Base-by-base conservation (phyloP, 177 flowering plant species). In the Vitis hybrid region DNA sequence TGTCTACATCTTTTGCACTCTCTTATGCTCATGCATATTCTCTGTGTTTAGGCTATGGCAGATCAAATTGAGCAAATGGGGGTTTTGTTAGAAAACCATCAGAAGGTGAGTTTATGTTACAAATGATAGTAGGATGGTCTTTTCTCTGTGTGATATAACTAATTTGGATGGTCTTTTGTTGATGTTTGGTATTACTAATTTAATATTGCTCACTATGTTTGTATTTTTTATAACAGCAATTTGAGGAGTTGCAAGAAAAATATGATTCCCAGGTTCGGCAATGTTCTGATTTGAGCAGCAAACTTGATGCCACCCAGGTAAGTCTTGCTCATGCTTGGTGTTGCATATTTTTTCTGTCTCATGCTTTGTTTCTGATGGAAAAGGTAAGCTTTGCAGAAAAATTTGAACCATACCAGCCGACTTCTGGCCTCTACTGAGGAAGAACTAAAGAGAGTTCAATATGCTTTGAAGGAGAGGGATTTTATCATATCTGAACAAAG, bases 21-120 rank as follows among this genome's bases (percentile, higher is more conserved):
- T 8, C 51, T 59, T 11, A 15, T 11, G 11, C 66, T 73, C 15
- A 60, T 56, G 8, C 73, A 10, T 69, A 54, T 55, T 76, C 20
- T 19, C 58, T 72, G 14, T 57, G 20, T 55, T 59, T 69, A 95
- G 98, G 92, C 92, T 57, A 95, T 93, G 98, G 84, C 92, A 63
- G 99, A 95, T 59, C 98, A 93, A 72, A 90, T 96, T 71, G 98
- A 96, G 65, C 98, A 92, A 77, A 87, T 92, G 97, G 89, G 89
- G 20, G 69, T 76, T 31, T 78, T 60, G 53, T 66, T 88, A 33
- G 99, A 94, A 78, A 87, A 74, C 50, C 78, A 89, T 69, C 92
- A 91, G 73, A 96, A 91, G 94, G 99, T 92, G 22, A 64, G 82
- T 60, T 64, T 66, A 50, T 12, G 19, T 33, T 50, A 4, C 12